phyloP scores from a whole-genome alignment of 2,329 filamentous ascomycete species.

The Sphaerulina vaccinii region DNA sequence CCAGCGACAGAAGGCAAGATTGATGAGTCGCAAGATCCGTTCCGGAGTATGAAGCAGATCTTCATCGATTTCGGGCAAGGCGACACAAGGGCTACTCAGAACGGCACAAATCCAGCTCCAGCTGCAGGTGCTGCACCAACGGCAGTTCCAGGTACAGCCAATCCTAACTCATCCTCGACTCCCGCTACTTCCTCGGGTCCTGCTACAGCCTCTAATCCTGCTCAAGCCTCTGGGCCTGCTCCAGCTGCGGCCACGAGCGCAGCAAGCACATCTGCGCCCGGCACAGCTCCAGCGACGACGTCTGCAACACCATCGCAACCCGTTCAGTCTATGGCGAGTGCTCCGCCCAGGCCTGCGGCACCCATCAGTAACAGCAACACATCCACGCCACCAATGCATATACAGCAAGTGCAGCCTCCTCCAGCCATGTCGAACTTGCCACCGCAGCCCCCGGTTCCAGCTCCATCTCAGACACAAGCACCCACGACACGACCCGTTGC shows the following conservation, averaged over 20 bases:
- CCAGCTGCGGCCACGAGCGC: background rate
- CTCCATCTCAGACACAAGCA: background rate
- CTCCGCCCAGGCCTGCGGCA: background rate
- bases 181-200: too few relatives aligned
- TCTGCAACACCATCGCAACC: background rate
- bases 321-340: background rate
- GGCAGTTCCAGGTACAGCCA: background rate
- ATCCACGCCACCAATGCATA: background rate
- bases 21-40: slow-evolving; percentile 12
- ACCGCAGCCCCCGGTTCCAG: background rate
- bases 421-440: background rate
- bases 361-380: background rate
- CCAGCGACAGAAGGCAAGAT: slow-evolving; percentile 10
- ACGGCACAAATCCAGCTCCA: background rate
- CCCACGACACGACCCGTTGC: background rate
- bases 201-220: background rate
- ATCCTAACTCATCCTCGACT: too few relatives aligned
- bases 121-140: background rate
- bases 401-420: background rate
- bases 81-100: slow-evolving; percentile 5
- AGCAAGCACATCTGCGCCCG: background rate
- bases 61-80: slow-evolving; percentile 11
- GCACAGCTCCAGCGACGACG: background rate
- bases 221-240: background rate
- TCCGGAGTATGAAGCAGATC: slow-evolving; percentile 14